Evolutionary conservation across 169 alveolate genomes (phyloP).

Genomic region (Nephromyces sp.): DNA sequence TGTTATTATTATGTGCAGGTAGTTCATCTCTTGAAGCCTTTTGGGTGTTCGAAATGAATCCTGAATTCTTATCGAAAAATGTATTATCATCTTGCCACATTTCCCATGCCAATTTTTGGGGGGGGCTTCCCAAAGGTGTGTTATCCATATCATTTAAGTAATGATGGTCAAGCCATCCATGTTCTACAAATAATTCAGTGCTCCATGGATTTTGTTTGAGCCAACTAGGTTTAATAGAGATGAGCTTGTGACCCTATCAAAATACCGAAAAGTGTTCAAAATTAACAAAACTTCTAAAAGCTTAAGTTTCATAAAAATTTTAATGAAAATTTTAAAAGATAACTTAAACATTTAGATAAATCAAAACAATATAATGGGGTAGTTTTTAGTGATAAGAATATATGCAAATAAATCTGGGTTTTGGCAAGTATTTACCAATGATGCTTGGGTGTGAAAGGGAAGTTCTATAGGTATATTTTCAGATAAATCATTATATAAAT

Average conservation of each 20-base stretch:
- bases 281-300: not conserved
- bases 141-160: not conserved
- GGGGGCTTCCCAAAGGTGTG: not conserved
- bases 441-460: no score
- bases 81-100: not conserved
- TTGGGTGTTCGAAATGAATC: not conserved
- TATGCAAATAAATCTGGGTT: not conserved
- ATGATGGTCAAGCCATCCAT: not conserved
- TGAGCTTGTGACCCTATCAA: no score
- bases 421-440: no score
- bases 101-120: not conserved
- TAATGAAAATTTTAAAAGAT: not conserved
- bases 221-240: not conserved
- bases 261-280: no score
- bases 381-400: not conserved
- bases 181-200: not conserved
- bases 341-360: not conserved
- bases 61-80: not conserved
- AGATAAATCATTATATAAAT: no score
- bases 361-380: not conserved
- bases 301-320: not conserved
- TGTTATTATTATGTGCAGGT: not conserved
- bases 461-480: no score
- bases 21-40: not conserved
- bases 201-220: not conserved